A percentile compares a stretch with the other conserved stretches of the same genome.
Evolutionary conservation across 345 rosid genomes (phyloP).

Genomic region (Corchorus olitorius): DNA sequence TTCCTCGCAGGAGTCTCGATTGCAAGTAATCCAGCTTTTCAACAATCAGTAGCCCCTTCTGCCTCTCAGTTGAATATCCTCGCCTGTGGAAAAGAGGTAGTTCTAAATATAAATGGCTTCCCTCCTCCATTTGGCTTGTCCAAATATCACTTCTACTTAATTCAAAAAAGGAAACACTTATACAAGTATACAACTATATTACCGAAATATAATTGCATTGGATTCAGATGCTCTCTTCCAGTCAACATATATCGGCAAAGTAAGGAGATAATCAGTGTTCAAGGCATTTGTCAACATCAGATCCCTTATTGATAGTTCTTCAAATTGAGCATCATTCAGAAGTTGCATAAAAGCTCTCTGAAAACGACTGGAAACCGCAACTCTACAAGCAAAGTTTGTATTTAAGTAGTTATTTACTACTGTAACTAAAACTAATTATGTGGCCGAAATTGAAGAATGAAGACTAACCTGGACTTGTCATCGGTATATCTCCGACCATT

Average conservation of each 20-base stretch:
- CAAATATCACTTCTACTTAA: no score
- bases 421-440: neutral
- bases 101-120: neutral
- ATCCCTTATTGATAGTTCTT: slow-evolving; percentile 87
- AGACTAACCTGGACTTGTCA: slow-evolving; percentile 42
- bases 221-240: slow-evolving; percentile 91
- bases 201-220: slow-evolving; percentile 92
- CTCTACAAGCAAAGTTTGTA: slow-evolving; percentile 42
- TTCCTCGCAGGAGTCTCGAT: slow-evolving; percentile 68
- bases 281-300: slow-evolving; percentile 83
- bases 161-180: neutral
- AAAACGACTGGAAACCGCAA: slow-evolving; percentile 77
- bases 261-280: slow-evolving; percentile 91
- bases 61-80: slow-evolving; percentile 93
- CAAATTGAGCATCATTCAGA: slow-evolving; percentile 77
- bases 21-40: slow-evolving; percentile 92
- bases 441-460: neutral
- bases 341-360: slow-evolving; percentile 95
- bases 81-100: slow-evolving; percentile 55
- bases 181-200: slow-evolving; percentile 13
- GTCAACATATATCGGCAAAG: slow-evolving; percentile 84
- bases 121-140: no score
- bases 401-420: neutral
- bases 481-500: slow-evolving; percentile 36
- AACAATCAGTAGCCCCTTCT: slow-evolving; percentile 80